Conservation (phyloP, 306 rosid species). For the Pachyrhizus erosus region DNA sequence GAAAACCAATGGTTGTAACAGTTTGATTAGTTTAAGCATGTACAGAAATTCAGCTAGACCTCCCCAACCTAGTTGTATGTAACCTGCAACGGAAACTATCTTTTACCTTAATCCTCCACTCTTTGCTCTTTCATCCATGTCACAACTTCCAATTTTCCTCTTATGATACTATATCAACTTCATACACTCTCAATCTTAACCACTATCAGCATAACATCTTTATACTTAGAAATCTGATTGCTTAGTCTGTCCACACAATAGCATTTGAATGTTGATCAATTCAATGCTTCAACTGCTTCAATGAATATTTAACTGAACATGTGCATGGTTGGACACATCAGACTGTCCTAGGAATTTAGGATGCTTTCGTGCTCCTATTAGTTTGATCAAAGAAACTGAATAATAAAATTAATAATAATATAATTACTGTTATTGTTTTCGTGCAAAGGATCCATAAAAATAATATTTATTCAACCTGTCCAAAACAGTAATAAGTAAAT, state of each 20-base stretch:
- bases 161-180: background rate
- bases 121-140: background rate
- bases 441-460: constrained; percentile 11
- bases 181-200: background rate
- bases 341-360: background rate
- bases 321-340: background rate
- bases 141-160: background rate
- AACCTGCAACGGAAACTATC: background rate
- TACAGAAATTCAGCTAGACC: background rate
- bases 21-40: background rate
- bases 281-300: background rate
- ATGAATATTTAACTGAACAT: background rate
- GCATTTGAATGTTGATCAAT: background rate
- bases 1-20: background rate
- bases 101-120: constrained; percentile 1
- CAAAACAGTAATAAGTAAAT: constrained; percentile 3
- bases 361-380: background rate
- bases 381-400: constrained; percentile 5
- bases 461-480: background rate
- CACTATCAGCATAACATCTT: background rate
- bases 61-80: no score
- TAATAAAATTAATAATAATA: background rate
- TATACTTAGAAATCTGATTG: background rate
- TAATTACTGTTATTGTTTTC: background rate
- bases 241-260: background rate